These are phyloP conservation scores for Fusarium kyushuense DNA, from an alignment of 2,329 filamentous ascomycete species.

Conservation along the genomic window DNA sequence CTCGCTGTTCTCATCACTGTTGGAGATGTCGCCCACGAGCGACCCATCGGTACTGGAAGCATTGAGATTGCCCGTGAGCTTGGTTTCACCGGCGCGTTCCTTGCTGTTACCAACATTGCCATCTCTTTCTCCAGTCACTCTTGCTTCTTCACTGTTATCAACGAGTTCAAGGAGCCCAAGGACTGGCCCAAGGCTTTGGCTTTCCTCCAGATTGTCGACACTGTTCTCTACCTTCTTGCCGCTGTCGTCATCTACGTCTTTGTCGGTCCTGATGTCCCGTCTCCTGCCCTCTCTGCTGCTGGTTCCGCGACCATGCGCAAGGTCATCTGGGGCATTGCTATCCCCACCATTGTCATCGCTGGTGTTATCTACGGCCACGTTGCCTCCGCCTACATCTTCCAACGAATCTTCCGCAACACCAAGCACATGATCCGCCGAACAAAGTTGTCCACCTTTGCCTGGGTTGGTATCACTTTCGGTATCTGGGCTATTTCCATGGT, in stretches of 20 bases:
- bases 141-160: constrained; percentile 76
- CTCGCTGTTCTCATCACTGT: constrained; percentile 73
- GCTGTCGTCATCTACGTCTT: constrained; percentile 77
- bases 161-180: constrained; percentile 70
- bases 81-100: constrained; percentile 65
- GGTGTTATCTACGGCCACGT: constrained; percentile 78
- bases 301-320: constrained; percentile 66
- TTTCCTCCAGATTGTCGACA: constrained; percentile 70
- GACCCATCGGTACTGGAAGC: constrained; percentile 52
- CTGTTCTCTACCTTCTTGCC: constrained; percentile 71
- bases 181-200: constrained; percentile 56
- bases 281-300: constrained; percentile 75
- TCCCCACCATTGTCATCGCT: constrained; percentile 74
- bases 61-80: constrained; percentile 54
- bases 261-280: constrained; percentile 70
- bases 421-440: constrained; percentile 66
- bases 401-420: constrained; percentile 71
- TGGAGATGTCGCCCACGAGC: constrained; percentile 67
- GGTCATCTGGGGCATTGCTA: constrained; percentile 74
- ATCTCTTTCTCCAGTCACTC: constrained; percentile 74
- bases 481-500: constrained; percentile 74
- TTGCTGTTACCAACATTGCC: constrained; percentile 72
- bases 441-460: constrained; percentile 64
- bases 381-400: constrained; percentile 74
- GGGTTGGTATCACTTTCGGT: constrained; percentile 66